Base-by-base conservation (phyloP, 2,329 filamentous ascomycete species). In the Neopestalotiopsis sp. region DNA sequence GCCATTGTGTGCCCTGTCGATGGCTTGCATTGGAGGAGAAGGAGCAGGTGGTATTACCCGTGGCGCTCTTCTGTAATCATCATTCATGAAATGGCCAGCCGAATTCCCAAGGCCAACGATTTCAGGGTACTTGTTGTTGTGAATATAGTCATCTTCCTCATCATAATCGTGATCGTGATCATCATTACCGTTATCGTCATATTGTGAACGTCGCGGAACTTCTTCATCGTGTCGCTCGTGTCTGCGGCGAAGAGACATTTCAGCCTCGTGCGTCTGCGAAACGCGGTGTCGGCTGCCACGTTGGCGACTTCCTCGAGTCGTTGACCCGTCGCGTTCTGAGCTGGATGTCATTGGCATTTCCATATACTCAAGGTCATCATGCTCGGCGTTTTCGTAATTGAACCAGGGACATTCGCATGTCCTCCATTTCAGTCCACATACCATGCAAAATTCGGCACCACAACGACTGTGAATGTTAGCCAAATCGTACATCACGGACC, bases 381-480 rank as follows among this genome's bases (percentile, higher is more conserved):
- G 82, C 65, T 90, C 88, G 4, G 82, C 77, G 3, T 78, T 72
- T 32, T 89, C 85, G 74, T 90, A 88, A 76, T 90, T 92, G 83
- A 95, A 94, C 89, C 90, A 93, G 0, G 92, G 91, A 73, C 94
- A 97, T 66, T 92, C 89, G 76, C 94, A 97, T 1, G 86, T 90
- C 81, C 94, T 95, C 94, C 94, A 97, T 74, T 92, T 92, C 40
- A 84, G 78, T 28, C 92, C 94, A 77, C 94, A 97, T 32, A 93
- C 86, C 88, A 96, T 94, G 81, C 94, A 97, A 76, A 97, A 97
- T 74, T 97, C 88, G 34, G 93, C 93, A 67, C 89, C 91, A 76
- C 94, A 97, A 67, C 90, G 92, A 78, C 91, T 77, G 71, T 34
- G 62, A 67, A 68, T 73, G 38, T 70, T 83, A 66, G 64, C 30